These are phyloP conservation scores for Penicillium subrubescens DNA, from an alignment of 495 filamentous ascomycete genomes.

Conservation along the genomic window DNA sequence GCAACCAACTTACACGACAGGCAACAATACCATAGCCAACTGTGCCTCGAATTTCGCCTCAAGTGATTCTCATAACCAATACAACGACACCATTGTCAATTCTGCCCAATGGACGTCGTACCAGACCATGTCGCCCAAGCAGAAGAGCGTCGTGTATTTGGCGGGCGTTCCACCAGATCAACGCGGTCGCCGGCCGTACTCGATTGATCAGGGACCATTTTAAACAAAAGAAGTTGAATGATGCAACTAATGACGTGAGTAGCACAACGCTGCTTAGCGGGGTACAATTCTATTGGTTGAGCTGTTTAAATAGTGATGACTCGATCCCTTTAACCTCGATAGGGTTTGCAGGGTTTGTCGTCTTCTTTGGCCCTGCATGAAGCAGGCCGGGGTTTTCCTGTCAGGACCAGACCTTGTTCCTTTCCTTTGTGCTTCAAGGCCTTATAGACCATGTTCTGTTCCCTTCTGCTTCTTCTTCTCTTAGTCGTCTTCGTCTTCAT, in stretches of 20 bases:
- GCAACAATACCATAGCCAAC: background rate
- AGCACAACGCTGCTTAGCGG: background rate
- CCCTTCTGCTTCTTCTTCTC: too few relatives aligned
- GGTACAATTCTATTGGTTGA: too few relatives aligned
- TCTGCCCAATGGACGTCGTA: background rate
- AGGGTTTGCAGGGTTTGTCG: too few relatives aligned
- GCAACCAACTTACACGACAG: background rate
- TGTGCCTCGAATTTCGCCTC: background rate
- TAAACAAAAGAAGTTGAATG: background rate
- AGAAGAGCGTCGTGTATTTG: background rate
- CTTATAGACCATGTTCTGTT: too few relatives aligned
- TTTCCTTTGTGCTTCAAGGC: too few relatives aligned
- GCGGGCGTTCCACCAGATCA: background rate
- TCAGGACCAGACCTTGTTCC: too few relatives aligned
- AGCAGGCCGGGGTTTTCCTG: too few relatives aligned
- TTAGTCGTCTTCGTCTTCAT: too few relatives aligned
- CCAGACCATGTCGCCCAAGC: background rate
- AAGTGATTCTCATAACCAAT: background rate
- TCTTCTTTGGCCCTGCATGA: too few relatives aligned
- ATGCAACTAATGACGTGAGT: background rate
- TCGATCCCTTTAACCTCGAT: too few relatives aligned
- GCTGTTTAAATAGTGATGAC: too few relatives aligned
- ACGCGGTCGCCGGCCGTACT: background rate
- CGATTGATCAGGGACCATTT: background rate
- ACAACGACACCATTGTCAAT: background rate